Evolutionary conservation across 2,329 filamentous ascomycete genomes (phyloP), one percentile per base, ranked within the genome.

Genomic region (Colletotrichum sp.): DNA sequence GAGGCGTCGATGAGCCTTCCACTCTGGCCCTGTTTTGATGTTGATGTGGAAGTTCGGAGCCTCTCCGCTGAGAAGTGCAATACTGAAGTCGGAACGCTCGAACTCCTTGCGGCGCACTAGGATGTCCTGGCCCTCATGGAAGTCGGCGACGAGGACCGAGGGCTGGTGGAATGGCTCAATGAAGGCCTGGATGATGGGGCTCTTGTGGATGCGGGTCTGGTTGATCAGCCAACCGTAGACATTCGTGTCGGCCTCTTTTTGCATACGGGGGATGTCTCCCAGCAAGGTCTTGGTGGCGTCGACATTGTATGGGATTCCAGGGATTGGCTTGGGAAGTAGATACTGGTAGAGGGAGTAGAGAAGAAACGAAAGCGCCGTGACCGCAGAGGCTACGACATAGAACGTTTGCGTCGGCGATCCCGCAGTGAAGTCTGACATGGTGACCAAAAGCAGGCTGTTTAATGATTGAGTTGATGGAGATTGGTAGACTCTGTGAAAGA

Each of bases 21-120:
- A 82, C 4, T 81, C 78, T 33, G 83, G 78, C 2, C 75, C 69
- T 1, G 82, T 79, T 55, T 77, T 72, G 80, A 83, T 81, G 2
- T 76, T 76, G 66, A 84, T 81, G 73, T 84, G 83, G 57, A 80
- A 78, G 9, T 79, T 68, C 1, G 76, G 76, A 2, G 77, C 57
- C 9, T 76, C 63, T 3, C 75, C 75, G 3, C 51, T 13, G 6
- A 70, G 58, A 6, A 65, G 18, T 9, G 61, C 34, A 21, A 62
- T 55, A 4, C 27, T 57, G 43, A 80, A 78, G 9, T 75, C n/a
- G 12, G 79, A 77, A 6, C 81, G 78, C 34, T 84, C 80, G 66
- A 84, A 83, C 34, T 84, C 83, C 27, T 77, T 80, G 3, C 83
- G 78, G 3, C 82, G 78, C 13, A 81, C 73, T 36, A 80, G 74